Percentiles rank a stretch among this genome's conserved stretches.
phyloP scores from a whole-genome alignment of 306 rosid species.

The Hylodesmum podocarpum region DNA sequence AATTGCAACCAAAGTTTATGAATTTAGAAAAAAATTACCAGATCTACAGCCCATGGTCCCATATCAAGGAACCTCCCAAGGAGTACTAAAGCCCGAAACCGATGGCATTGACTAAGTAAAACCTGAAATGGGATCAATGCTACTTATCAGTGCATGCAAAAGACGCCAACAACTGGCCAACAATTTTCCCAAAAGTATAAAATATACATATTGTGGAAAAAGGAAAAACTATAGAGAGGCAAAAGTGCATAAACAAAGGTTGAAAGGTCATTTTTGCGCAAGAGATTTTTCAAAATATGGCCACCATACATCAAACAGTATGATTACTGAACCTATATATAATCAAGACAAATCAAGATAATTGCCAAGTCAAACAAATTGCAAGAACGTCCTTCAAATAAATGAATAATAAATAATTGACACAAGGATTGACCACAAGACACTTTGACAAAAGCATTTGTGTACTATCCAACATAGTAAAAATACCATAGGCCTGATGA shows the following conservation, averaged over 20 bases:
- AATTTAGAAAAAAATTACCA: conserved; percentile 51
- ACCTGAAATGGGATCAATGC: conserved; percentile 58
- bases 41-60: conserved; percentile 99
- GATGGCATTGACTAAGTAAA: conserved; percentile 92
- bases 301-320: background rate
- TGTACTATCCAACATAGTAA: background rate
- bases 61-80: conserved; percentile 98
- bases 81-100: conserved; percentile 86
- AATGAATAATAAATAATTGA: background rate
- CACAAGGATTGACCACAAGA: conserved; percentile 1
- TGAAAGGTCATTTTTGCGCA: background rate
- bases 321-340: conserved; percentile 13
- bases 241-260: background rate
- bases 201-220: background rate
- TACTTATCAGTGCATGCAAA: conserved; percentile 31
- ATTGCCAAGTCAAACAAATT: conserved; percentile 6
- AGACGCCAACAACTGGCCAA: conserved; percentile 6
- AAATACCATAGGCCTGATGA: background rate
- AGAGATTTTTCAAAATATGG: background rate
- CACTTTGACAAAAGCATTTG: background rate
- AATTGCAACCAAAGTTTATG: conserved; percentile 14
- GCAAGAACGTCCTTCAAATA: background rate
- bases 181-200: conserved; percentile 6
- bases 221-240: background rate
- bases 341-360: background rate